A percentile compares a stretch with the other conserved stretches of the same genome.
Conservation (phyloP, 2,329 filamentous ascomycete genomes). For the Seiridium unicorne region DNA sequence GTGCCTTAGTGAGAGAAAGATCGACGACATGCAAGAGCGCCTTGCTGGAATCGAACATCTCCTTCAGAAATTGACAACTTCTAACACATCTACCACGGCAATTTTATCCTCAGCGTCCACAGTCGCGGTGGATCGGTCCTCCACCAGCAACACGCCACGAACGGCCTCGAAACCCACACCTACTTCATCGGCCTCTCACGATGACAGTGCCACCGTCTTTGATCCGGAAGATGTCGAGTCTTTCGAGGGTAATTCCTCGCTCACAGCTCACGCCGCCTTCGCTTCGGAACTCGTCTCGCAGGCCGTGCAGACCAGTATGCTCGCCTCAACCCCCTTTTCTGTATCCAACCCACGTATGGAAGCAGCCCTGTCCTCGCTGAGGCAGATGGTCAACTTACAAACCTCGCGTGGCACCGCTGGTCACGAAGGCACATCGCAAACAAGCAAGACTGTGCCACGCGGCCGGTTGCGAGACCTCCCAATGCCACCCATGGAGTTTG, state of each 20-base stretch:
- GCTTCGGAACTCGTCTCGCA: slow-evolving; percentile 43
- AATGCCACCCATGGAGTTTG: slow-evolving; percentile 51
- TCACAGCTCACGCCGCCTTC: slow-evolving; percentile 45
- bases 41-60: slow-evolving; percentile 36
- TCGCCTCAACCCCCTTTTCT: slow-evolving; percentile 21
- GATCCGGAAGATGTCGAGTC: slow-evolving; percentile 50
- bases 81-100: background rate
- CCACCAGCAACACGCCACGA: background rate
- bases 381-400: slow-evolving; percentile 52
- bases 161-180: background rate
- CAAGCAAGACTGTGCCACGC: slow-evolving; percentile 31
- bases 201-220: slow-evolving; percentile 44
- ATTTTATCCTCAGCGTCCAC: background rate
- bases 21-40: slow-evolving; percentile 37
- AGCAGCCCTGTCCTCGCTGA: slow-evolving; percentile 48
- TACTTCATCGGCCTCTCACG: slow-evolving; percentile 31
- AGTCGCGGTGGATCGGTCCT: background rate
- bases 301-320: slow-evolving; percentile 21
- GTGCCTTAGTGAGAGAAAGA: slow-evolving; percentile 49
- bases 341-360: slow-evolving; percentile 54
- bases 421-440: background rate
- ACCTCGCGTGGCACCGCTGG: slow-evolving; percentile 25
- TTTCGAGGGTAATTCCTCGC: slow-evolving; percentile 43
- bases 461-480: slow-evolving; percentile 52
- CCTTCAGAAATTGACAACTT: slow-evolving; percentile 26